Evolutionary conservation across 1,284 basidiomycete genomes (phyloP).

Genomic region (Trichosporon inkin): DNA sequence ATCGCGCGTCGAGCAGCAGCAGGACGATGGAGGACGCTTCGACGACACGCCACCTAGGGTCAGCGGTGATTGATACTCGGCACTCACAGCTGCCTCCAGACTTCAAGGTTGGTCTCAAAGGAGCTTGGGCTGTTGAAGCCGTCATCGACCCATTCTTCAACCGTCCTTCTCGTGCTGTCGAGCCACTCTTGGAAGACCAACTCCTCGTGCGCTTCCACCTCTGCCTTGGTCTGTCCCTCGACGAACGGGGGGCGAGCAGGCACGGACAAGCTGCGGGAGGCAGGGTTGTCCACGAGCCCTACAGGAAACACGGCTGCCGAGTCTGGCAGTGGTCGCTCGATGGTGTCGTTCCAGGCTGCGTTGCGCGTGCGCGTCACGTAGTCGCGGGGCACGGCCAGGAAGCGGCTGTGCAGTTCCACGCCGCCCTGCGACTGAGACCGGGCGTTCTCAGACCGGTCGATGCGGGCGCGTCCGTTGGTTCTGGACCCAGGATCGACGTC

Average conservation of each 20-base stretch:
- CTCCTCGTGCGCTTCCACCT: slow-evolving; percentile 79
- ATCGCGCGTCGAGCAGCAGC: slow-evolving; percentile 78
- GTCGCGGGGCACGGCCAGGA: slow-evolving; percentile 60
- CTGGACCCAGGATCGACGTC: slow-evolving; percentile 38
- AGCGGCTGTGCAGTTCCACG: slow-evolving; percentile 57
- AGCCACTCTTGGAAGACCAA: slow-evolving; percentile 73
- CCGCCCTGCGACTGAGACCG: background rate
- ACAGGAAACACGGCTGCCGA: slow-evolving; percentile 53
- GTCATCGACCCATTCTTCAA: slow-evolving; percentile 57
- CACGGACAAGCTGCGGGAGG: slow-evolving; percentile 49
- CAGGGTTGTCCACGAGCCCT: slow-evolving; percentile 25
- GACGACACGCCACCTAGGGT: slow-evolving; percentile 65
- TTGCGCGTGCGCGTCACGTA: slow-evolving; percentile 64
- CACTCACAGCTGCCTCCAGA: slow-evolving; percentile 73
- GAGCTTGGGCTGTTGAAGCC: slow-evolving; percentile 54
- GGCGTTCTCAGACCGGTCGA: slow-evolving; percentile 8
- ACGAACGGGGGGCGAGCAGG: slow-evolving; percentile 76
- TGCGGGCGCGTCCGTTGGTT: slow-evolving; percentile 10
- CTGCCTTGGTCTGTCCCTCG: slow-evolving; percentile 75
- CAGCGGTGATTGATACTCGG: background rate
- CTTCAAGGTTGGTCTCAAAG: slow-evolving; percentile 84
- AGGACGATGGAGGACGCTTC: slow-evolving; percentile 81
- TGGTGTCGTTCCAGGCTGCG: slow-evolving; percentile 57
- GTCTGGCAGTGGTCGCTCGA: slow-evolving; percentile 60
- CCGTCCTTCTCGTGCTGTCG: slow-evolving; percentile 57